phyloP scores from a whole-genome alignment of 352 stramenopile genomes.

The Phytophthora foliorum region DNA sequence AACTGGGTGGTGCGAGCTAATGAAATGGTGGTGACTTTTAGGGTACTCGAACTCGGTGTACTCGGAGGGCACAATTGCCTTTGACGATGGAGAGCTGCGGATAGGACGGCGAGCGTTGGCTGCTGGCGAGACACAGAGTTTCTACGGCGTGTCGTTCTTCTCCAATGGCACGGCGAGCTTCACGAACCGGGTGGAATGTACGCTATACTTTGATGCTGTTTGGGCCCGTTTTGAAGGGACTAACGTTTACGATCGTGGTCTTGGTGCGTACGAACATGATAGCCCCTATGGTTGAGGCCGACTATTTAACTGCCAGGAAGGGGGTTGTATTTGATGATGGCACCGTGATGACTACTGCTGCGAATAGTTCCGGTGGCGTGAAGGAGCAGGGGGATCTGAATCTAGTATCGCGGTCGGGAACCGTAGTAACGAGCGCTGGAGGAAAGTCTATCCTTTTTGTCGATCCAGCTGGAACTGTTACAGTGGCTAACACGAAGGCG shows the following conservation, averaged over 20 bases:
- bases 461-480: constrained; percentile 61
- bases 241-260: constrained; percentile 4
- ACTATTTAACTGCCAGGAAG: constrained; percentile 73
- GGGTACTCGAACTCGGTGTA: constrained; percentile 81
- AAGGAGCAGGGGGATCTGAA: constrained; percentile 83
- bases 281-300: constrained; percentile 71
- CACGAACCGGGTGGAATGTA: constrained; percentile 75
- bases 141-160: constrained; percentile 77
- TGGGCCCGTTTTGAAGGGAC: background rate
- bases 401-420: constrained; percentile 72
- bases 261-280: constrained; percentile 3
- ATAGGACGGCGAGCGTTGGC: constrained; percentile 63
- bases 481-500: constrained; percentile 50
- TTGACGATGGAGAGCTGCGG: constrained; percentile 67
- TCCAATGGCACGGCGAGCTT: constrained; percentile 75
- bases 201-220: background rate
- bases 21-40: constrained; percentile 19
- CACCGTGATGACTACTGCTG: constrained; percentile 83
- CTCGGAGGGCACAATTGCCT: constrained; percentile 77
- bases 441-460: constrained; percentile 69
- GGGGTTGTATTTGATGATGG: constrained; percentile 80
- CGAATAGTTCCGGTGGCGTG: constrained; percentile 80
- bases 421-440: constrained; percentile 69
- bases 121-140: constrained; percentile 61
- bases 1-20: no score